Base-by-base conservation (phyloP, 495 filamentous ascomycete species). In the Neurospora tetraspora region DNA sequence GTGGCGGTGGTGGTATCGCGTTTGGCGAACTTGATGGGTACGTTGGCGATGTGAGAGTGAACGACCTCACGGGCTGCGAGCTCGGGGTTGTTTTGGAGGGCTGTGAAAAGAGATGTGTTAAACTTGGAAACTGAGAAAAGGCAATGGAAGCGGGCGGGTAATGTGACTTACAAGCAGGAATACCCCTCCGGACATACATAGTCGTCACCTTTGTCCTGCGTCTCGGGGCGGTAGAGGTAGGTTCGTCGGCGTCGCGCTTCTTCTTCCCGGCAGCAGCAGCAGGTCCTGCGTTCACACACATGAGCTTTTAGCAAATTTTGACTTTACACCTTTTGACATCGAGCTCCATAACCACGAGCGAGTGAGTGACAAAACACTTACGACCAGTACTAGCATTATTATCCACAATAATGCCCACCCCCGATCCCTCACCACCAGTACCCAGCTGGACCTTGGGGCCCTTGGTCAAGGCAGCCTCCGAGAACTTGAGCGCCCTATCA, bases 341-440 rank as follows among this genome's bases (percentile, higher is more conserved):
- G 34, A 36, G 34, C 34, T 36, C 34, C 34, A 36, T 36, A 20
- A 14, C 39, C 11, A 20, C n/a, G 8, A 42, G 39, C 11, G n/a
- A 7, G 8, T 38, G n/a, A 7, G 8, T 38, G 42, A 31, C 7
- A n/a, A 12, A 40, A 36, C 5, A 74, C 77, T 68, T 77, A 78
- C 75, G 77, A 42, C 76, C 74, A 39, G 76, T 75, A 39, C 70
- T 74, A 12, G 76, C 77, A 70, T 77, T 78, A 76, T 85, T 82
- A 42, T 86, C 82, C 34, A 85, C 81, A 65, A 83, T 81, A 74
- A 86, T 86, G 71, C 85, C 85, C 40, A 86, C 83, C 12, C 85
- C 85, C 10, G 83, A 80, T 68, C 83, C 84, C 69, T 82, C 82
- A 40, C 76, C 84, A 34, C 81, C 84, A 59, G 84, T 86, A 37